Percentiles rank a stretch among this genome's conserved stretches.
Evolutionary conservation across 2,329 filamentous ascomycete genomes (phyloP).

Genomic region (Stromatinia cepivora): DNA sequence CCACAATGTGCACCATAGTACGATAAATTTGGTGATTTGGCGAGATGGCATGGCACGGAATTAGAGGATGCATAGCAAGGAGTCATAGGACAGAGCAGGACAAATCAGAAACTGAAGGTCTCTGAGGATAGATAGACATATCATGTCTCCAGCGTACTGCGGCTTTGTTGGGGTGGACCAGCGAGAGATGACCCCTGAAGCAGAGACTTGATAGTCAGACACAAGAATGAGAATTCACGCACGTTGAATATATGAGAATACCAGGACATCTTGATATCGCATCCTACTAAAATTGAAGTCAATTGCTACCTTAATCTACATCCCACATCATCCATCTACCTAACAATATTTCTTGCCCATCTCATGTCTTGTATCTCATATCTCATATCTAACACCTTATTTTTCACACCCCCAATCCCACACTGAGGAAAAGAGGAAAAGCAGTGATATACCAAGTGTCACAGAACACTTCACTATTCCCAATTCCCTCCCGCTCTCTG

Average conservation of each 20-base stretch:
- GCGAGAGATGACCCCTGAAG: too few relatives aligned
- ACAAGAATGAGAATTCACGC: not conserved
- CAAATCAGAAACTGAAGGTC: not conserved
- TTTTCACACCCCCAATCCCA: not conserved
- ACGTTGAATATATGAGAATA: not conserved
- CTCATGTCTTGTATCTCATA: not conserved
- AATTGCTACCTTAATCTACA: not conserved
- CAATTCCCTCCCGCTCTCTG: too few relatives aligned
- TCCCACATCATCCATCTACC: not conserved
- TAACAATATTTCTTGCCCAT: not conserved
- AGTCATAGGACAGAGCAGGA: not conserved
- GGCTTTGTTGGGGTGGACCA: not conserved
- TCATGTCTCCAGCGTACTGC: not conserved
- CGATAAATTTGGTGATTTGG: not conserved
- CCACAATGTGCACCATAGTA: not conserved
- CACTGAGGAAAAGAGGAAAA: rapidly evolving
- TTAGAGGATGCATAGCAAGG: not conserved
- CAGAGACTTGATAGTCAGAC: not conserved
- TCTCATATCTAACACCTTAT: not conserved
- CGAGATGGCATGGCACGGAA: not conserved
- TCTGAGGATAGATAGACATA: not conserved
- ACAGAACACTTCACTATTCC: not conserved
- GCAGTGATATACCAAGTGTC: not conserved
- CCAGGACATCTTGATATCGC: not conserved
- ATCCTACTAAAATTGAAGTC: not conserved